A percentile compares a stretch with the other conserved stretches of the same genome.
These are phyloP conservation scores for Chenopodium quinoa DNA, from an alignment of 148 eudicot species.

Conservation along the genomic window DNA sequence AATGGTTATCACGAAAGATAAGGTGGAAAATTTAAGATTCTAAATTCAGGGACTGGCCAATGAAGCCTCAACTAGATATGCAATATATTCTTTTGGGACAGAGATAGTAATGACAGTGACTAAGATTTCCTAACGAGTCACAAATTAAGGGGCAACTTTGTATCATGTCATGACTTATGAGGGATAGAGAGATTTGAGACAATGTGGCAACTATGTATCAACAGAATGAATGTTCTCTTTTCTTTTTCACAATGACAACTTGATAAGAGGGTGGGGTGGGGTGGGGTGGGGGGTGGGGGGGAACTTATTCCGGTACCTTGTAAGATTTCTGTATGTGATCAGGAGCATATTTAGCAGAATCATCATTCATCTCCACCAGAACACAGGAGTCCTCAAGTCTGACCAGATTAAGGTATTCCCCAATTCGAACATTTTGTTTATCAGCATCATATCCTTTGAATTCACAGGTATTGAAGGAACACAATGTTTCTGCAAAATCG, in stretches of 20 bases:
- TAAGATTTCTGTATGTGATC: conserved; percentile 22
- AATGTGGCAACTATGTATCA: not conserved
- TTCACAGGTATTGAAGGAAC: conserved; percentile 23
- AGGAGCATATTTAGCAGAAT: conserved; percentile 6
- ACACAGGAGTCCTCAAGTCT: conserved; percentile 40
- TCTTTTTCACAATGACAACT: not conserved
- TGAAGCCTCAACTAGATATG: no score
- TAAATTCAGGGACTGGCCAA: not conserved
- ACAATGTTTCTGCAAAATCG: conserved; percentile 23
- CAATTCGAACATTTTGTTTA: conserved; percentile 4
- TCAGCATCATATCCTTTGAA: conserved; percentile 26
- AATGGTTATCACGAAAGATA: no score
- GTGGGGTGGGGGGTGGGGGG: not conserved
- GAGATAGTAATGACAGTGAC: not conserved
- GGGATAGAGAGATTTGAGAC: not conserved
- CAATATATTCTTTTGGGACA: no score
- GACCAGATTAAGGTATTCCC: not conserved
- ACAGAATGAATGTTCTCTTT: not conserved
- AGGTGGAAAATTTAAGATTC: no score
- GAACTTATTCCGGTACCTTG: conserved; percentile 22
- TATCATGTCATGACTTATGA: not conserved
- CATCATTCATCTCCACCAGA: conserved; percentile 29
- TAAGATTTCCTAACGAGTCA: not conserved
- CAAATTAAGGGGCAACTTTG: not conserved
- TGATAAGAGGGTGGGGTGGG: not conserved